Evolutionary conservation across 2,329 filamentous ascomycete species (phyloP).

Genomic region (Dryadomyces quercus-mongolicae): DNA sequence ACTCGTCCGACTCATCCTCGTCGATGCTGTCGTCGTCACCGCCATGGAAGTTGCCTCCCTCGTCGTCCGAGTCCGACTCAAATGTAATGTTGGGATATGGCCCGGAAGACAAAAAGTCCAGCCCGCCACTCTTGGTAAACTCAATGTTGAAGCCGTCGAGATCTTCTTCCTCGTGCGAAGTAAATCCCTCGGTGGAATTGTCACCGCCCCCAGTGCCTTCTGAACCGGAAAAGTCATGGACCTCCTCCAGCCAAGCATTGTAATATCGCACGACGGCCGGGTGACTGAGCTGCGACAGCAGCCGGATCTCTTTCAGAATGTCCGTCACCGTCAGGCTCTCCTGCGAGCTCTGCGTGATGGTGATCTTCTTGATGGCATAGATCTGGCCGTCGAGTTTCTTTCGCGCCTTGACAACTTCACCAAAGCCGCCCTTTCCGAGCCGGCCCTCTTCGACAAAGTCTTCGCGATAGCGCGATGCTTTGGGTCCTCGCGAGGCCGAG

Average conservation of each 20-base stretch:
- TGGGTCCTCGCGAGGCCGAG: constrained; percentile 40
- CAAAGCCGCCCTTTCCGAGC: constrained; percentile 87
- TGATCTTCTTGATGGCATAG: constrained; percentile 96
- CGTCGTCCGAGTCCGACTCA: constrained; percentile 39
- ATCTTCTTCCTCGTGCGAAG: constrained; percentile 6
- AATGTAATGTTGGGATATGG: constrained; percentile 69
- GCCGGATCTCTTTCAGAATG: constrained; percentile 71
- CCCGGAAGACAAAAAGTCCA: constrained; percentile 89
- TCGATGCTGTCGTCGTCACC: constrained; percentile 22
- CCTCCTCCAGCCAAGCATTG: constrained; percentile 84
- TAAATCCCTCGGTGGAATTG: constrained; percentile 14
- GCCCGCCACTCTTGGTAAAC: constrained; percentile 60
- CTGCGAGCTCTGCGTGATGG: constrained; percentile 69
- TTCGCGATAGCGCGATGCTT: constrained; percentile 65
- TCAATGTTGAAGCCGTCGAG: constrained; percentile 32
- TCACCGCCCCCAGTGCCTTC: constrained; percentile 22
- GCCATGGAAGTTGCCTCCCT: constrained; percentile 15
- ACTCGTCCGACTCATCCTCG: constrained; percentile 29
- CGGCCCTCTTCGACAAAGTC: constrained; percentile 87
- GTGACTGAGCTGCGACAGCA: constrained; percentile 87
- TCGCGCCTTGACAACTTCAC: constrained; percentile 87
- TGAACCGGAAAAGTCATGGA: constrained; percentile 37
- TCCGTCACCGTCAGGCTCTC: constrained; percentile 75
- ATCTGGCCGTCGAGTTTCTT: constrained; percentile 89
- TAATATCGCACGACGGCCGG: constrained; percentile 81